Evolutionary conservation across 768 basidiomycete species (phyloP).

Genomic region (Pisolithus microcarpus): DNA sequence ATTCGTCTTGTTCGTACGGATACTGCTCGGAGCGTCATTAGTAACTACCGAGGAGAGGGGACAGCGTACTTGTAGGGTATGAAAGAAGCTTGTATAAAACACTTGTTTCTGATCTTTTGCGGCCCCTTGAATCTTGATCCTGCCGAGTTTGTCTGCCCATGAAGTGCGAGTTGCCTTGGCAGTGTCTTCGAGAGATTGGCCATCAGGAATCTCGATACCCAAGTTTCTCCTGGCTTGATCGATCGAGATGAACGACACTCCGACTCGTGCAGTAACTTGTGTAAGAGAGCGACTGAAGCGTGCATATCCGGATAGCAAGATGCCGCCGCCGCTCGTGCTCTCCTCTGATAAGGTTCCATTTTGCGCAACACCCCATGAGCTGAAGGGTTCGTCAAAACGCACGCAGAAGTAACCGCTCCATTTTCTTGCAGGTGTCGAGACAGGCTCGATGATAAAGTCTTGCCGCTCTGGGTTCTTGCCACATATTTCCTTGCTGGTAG

Average conservation of each 20-base stretch:
- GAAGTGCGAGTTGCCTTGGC: conserved; percentile 38
- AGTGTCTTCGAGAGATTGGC: conserved; percentile 44
- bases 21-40: conserved; percentile 39
- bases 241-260: conserved; percentile 68
- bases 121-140: conserved; percentile 44
- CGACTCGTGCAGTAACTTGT: conserved; percentile 49
- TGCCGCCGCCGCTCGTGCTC: conserved; percentile 31
- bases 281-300: conserved; percentile 30
- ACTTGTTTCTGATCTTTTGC: conserved; percentile 38
- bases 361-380: conserved; percentile 42
- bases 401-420: conserved; percentile 50
- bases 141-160: conserved; percentile 54
- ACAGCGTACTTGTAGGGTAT: conserved; percentile 46
- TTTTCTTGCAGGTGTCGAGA: conserved; percentile 31
- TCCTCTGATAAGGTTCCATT: conserved; percentile 33
- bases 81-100: conserved; percentile 60
- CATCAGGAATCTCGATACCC: conserved; percentile 42
- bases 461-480: conserved; percentile 65
- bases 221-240: conserved; percentile 55
- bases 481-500: conserved; percentile 41
- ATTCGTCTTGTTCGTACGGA: conserved; percentile 69
- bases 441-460: conserved; percentile 61
- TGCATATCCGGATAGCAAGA: conserved; percentile 46
- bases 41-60: neutral
- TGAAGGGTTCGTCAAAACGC: conserved; percentile 44